Evolutionary conservation across 1,139 yeast species (phyloP).

Genomic region (Geotrichum klebahnii): DNA sequence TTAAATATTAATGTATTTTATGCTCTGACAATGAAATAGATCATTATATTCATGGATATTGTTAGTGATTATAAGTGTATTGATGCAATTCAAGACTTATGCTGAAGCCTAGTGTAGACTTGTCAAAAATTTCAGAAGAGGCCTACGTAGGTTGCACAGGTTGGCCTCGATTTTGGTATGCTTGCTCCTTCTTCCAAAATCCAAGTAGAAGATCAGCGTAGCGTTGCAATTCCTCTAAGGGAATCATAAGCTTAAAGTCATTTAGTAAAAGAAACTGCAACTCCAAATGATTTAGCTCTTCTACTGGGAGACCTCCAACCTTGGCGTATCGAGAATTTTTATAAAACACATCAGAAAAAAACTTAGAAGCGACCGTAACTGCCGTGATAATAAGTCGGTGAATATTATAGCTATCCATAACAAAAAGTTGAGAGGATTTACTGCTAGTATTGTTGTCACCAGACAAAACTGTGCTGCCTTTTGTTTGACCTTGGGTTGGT

Average conservation of each 20-base stretch:
- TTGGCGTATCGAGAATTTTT: slow-evolving; percentile 94
- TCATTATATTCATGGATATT: no score
- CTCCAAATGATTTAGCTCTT: slow-evolving; percentile 88
- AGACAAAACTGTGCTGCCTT: no score
- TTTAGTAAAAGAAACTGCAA: slow-evolving; percentile 78
- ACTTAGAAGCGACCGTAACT: slow-evolving; percentile 90
- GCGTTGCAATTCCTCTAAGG: slow-evolving; percentile 83
- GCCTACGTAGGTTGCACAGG: neutral
- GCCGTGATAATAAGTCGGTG: slow-evolving; percentile 95
- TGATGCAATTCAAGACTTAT: no score
- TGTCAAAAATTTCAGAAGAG: no score
- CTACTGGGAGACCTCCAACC: slow-evolving; percentile 94
- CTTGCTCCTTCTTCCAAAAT: slow-evolving; percentile 72
- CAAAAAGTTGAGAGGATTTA: slow-evolving; percentile 60
- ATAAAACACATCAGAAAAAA: slow-evolving; percentile 92
- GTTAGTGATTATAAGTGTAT: no score
- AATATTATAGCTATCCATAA: slow-evolving; percentile 92
- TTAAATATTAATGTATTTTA: slow-evolving; percentile 3
- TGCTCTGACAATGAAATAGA: no score
- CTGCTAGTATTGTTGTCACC: neutral
- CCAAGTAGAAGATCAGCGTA: slow-evolving; percentile 82
- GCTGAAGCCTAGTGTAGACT: no score
- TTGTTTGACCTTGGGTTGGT: no score
- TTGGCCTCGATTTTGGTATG: neutral
- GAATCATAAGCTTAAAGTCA: slow-evolving; percentile 82